Evolutionary conservation across 2,329 filamentous ascomycete genomes (phyloP).

Genomic region (Phialophora chinensis): DNA sequence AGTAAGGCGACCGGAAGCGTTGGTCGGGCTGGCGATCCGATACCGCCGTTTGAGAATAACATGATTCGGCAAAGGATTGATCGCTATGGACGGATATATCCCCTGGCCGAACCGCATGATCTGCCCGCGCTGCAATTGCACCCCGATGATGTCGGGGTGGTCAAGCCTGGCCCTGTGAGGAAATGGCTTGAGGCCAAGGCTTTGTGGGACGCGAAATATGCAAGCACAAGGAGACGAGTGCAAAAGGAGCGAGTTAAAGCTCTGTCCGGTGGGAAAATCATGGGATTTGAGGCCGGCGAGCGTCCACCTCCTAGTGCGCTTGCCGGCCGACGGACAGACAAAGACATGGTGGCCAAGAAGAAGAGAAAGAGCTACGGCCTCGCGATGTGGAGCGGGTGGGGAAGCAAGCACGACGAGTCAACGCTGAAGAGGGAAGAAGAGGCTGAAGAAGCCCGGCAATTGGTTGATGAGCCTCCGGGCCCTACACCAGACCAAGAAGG

Average conservation of each 20-base stretch:
- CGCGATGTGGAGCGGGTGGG: constrained; percentile 85
- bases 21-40: constrained; percentile 82
- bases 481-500: not conserved
- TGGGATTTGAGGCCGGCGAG: constrained; percentile 73
- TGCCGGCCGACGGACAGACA: constrained; percentile 68
- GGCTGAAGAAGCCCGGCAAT: constrained; percentile 18
- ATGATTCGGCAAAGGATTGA: constrained; percentile 93
- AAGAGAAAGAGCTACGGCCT: constrained; percentile 73
- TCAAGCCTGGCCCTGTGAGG: constrained; percentile 78
- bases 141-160: constrained; percentile 71
- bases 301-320: constrained; percentile 82
- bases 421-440: constrained; percentile 59
- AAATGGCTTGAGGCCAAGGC: constrained; percentile 81
- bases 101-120: constrained; percentile 68
- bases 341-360: constrained; percentile 48
- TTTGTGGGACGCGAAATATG: constrained; percentile 75
- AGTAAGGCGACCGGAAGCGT: constrained; percentile 54
- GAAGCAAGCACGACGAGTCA: constrained; percentile 83
- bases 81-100: constrained; percentile 74
- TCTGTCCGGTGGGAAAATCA: constrained; percentile 69
- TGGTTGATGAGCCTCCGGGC: constrained; percentile 4
- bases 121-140: constrained; percentile 71
- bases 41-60: constrained; percentile 78
- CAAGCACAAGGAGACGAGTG: constrained; percentile 70
- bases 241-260: constrained; percentile 77